Percentiles rank a stretch among this genome's conserved stretches.
Conservation (phyloP, 331 rosid species). For the Arachis monticola region DNA sequence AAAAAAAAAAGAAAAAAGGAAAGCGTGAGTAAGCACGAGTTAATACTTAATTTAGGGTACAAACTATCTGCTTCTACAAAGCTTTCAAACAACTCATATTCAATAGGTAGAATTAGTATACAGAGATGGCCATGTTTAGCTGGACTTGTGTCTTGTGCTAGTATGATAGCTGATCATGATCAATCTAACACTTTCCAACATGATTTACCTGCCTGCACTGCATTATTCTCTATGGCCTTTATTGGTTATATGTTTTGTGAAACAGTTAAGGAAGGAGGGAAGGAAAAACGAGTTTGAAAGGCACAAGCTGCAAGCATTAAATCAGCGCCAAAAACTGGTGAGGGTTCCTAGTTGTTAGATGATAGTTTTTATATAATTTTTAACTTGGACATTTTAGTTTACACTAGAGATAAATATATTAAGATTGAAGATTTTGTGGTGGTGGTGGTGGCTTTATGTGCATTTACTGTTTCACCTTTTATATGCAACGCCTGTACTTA, state of each 20-base stretch:
- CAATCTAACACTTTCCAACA: slow-evolving; percentile 17
- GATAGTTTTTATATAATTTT: slow-evolving; percentile 18
- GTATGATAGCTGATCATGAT: slow-evolving; percentile 27
- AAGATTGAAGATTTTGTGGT: no score
- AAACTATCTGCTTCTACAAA: slow-evolving; percentile 2
- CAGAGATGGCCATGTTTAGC: slow-evolving; percentile 1
- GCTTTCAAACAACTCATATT: slow-evolving; percentile 26
- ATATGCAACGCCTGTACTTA: not conserved
- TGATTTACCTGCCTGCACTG: slow-evolving; percentile 26
- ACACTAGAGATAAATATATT: not conserved
- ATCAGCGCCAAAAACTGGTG: slow-evolving; percentile 98
- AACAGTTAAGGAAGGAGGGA: slow-evolving; percentile 90
- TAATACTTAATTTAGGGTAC: slow-evolving; percentile 22
- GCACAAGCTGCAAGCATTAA: slow-evolving; percentile 96
- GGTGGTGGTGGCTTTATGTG: not conserved
- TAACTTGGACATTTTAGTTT: not conserved
- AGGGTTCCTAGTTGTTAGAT: slow-evolving; percentile 40
- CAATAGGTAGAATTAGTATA: slow-evolving; percentile 23
- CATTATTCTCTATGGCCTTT: slow-evolving; percentile 37
- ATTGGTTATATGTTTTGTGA: slow-evolving; percentile 42
- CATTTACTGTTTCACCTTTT: slow-evolving; percentile 21
- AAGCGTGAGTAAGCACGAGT: not conserved
- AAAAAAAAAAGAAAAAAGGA: not conserved
- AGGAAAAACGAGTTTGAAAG: slow-evolving; percentile 97
- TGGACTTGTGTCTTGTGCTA: slow-evolving; percentile 1